Evolutionary conservation across 1,284 basidiomycete genomes (phyloP), one percentile per base, ranked within the genome.

Genomic region (Volvariella volvacea): DNA sequence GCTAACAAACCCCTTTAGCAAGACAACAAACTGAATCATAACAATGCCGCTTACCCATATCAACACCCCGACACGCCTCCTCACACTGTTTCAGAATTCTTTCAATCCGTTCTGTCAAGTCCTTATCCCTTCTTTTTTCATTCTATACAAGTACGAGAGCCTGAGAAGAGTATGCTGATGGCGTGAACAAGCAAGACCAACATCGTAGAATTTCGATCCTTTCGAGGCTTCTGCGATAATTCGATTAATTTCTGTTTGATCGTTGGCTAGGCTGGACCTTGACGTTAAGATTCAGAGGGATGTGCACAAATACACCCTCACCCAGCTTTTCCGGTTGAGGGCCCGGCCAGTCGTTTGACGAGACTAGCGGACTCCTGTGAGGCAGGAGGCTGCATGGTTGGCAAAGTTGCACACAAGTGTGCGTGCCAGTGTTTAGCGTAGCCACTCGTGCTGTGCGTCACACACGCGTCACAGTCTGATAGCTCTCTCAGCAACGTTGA

Each of bases 191-290:
- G 41, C 38, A 28, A 19, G 19, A 46, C 68, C 52, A 56, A 78
- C 86, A 66, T 90, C 83, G 57, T 89, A 90, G 61, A 86, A 90
- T 58, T 87, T 86, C 31, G 87, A 88, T 1, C 88, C 88, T 55
- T 86, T 88, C 1, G 86, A 89, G 14, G 75, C 86, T 46, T 89
- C 84, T 1, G 85, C 83, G 47, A 90, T 90, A 42, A 87, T 73
- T 14, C 76, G 77, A 52, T 89, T 90, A 31, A 89, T 86, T 58
- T 86, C 85, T 17, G 76, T 75, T 56, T 90, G 88, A 52, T 90
- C 87, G 49, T 78, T 79, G 7, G 84, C 73, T 46, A 90, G 72
- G 42, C 85, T 87, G 36, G 36, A 12, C 22, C 46, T 28, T 2
- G 22, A 28, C 44, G 12, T 39, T 8, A 21, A 49, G 20, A 38